phyloP scores from a whole-genome alignment of 345 rosid species.

The Aegle marmelos region DNA sequence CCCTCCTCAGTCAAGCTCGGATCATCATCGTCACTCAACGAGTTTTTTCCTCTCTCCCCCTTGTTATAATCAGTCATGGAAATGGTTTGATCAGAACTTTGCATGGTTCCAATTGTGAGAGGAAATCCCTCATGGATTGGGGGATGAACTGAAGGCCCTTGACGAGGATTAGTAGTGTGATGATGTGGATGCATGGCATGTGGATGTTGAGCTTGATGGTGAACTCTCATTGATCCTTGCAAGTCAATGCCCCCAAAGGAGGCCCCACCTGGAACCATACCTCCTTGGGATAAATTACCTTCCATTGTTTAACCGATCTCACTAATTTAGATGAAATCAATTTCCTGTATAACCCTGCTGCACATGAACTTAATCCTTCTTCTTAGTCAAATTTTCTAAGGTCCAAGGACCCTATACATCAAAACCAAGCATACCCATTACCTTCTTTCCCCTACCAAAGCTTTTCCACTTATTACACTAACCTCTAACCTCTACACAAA shows the following conservation, averaged over 20 bases:
- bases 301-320: conserved; percentile 41
- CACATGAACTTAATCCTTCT: not conserved
- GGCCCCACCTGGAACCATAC: conserved; percentile 57
- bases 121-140: conserved; percentile 64
- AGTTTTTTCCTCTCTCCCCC: conserved; percentile 58
- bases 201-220: conserved; percentile 43
- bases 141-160: conserved; percentile 35
- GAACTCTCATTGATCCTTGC: conserved; percentile 64
- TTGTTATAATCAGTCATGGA: conserved; percentile 45
- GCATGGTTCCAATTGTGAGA: conserved; percentile 62
- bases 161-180: conserved; percentile 44
- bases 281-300: conserved; percentile 66
- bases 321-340: conserved; percentile 18
- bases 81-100: conserved; percentile 51
- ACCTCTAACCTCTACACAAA: not conserved
- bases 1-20: conserved; percentile 77
- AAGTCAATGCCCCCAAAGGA: conserved; percentile 73
- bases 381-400: not conserved
- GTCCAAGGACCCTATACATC: not conserved
- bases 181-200: conserved; percentile 53
- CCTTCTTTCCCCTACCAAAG: not conserved
- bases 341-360: conserved; percentile 18
- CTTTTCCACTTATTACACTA: not conserved
- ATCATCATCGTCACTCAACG: conserved; percentile 84
- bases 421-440: conserved; percentile 17